These are phyloP conservation scores for Xylariaceae sp. DNA, from an alignment of 2,329 filamentous ascomycete genomes.

Conservation along the genomic window DNA sequence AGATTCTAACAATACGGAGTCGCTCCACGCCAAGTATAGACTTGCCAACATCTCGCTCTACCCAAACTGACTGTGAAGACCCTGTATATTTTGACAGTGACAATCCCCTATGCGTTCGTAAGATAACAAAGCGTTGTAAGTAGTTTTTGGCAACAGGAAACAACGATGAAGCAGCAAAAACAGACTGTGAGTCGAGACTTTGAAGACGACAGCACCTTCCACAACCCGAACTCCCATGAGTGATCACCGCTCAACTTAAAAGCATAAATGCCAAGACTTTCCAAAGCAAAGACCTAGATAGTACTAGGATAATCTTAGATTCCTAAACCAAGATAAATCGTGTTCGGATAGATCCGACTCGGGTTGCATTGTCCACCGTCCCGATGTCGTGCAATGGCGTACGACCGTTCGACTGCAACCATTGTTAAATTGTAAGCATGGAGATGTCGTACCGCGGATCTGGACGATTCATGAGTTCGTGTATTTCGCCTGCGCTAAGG, in stretches of 20 bases:
- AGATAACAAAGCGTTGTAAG: not conserved
- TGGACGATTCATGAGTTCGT: conserved; percentile 56
- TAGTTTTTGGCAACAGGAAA: not conserved
- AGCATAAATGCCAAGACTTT: conserved; percentile 27
- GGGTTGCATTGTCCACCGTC: conserved; percentile 33
- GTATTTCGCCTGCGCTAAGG: conserved; percentile 58
- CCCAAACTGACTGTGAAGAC: not conserved
- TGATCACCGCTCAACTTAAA: conserved; percentile 13
- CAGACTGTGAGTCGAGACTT: conserved; percentile 6
- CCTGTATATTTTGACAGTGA: not conserved
- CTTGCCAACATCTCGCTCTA: not conserved
- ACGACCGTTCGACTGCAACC: conserved; percentile 30
- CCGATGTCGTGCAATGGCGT: conserved; percentile 38
- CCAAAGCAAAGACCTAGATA: conserved; percentile 16
- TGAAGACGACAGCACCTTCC: conserved; percentile 5
- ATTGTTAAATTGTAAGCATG: conserved; percentile 45
- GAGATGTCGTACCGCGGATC: conserved; percentile 62
- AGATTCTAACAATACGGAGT: not conserved
- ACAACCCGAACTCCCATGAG: conserved; percentile 20
- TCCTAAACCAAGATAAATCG: conserved; percentile 10
- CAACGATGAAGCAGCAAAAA: not conserved
- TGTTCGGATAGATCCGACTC: conserved; percentile 34
- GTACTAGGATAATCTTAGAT: conserved; percentile 20
- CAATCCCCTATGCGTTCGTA: not conserved
- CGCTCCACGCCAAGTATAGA: not conserved